phyloP scores from a whole-genome alignment of 768 basidiomycete genomes.

The Pleurotus pulmonarius region DNA sequence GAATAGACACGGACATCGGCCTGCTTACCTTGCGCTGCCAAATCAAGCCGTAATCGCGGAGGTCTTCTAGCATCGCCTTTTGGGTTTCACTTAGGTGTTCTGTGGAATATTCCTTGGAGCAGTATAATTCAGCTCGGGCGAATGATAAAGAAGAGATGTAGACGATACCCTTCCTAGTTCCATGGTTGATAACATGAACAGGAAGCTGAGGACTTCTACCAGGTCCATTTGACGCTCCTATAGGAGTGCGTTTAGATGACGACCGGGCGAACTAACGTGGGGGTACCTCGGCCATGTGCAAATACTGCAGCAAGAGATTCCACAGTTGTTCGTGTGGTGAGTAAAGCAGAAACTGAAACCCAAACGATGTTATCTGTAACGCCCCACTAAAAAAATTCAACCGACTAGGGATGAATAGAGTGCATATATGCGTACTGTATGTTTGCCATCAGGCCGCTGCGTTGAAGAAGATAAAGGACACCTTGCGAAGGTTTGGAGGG shows the following conservation, averaged over 20 bases:
- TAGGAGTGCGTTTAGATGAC: conserved; percentile 13
- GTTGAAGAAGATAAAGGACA: conserved; percentile 78
- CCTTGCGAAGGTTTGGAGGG: conserved; percentile 76
- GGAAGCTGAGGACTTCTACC: conserved; percentile 88
- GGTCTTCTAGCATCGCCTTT: conserved; percentile 83
- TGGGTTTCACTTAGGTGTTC: conserved; percentile 78
- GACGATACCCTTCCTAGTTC: conserved; percentile 79
- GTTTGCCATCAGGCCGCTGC: conserved; percentile 83
- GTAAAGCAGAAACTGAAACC: conserved; percentile 95
- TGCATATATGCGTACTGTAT: conserved; percentile 45
- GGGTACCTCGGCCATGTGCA: conserved; percentile 77
- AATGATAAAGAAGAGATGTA: background rate
- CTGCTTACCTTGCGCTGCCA: conserved; percentile 73
- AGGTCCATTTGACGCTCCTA: conserved; percentile 89
- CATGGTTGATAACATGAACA: conserved; percentile 97
- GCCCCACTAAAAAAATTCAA: conserved; percentile 36
- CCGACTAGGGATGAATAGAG: background rate
- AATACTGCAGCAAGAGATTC: conserved; percentile 89
- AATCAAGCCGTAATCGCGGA: conserved; percentile 91
- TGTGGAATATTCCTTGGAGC: conserved; percentile 78
- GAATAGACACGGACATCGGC: conserved; percentile 14
- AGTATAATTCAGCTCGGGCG: background rate
- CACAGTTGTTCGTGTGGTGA: conserved; percentile 93
- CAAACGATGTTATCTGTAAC: conserved; percentile 85
- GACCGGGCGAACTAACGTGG: conserved; percentile 12